These are phyloP conservation scores for Fusarium pilosicola DNA, from an alignment of 2,329 filamentous ascomycete species.

Conservation along the genomic window DNA sequence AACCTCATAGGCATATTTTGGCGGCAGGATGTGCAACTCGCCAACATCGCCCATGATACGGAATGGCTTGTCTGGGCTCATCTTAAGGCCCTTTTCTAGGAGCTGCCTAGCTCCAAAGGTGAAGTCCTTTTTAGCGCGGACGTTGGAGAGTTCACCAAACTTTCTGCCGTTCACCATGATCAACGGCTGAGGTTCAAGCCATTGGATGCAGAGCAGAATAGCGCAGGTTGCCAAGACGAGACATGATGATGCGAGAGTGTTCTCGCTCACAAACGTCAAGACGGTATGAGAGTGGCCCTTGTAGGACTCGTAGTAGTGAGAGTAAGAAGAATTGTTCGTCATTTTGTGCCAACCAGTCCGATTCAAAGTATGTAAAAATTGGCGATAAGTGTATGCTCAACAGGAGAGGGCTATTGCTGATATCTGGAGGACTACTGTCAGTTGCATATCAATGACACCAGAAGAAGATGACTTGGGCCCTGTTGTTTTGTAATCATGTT, in stretches of 20 bases:
- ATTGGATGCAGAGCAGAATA: background rate
- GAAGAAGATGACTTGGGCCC: fast-evolving
- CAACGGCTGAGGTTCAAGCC: background rate
- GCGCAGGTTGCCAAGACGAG: background rate
- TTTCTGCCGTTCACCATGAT: background rate
- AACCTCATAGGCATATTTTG: background rate
- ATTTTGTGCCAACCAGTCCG: background rate
- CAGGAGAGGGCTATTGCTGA: fast-evolving
- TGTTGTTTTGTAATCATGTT: too few relatives aligned
- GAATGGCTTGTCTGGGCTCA: background rate
- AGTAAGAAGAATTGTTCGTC: background rate
- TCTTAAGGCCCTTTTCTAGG: background rate
- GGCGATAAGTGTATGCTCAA: fast-evolving
- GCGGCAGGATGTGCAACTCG: background rate
- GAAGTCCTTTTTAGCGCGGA: background rate
- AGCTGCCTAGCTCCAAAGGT: background rate
- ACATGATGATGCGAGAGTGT: background rate
- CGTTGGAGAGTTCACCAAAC: background rate
- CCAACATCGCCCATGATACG: background rate
- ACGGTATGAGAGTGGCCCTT: background rate
- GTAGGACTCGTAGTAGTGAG: too few relatives aligned
- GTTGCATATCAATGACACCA: too few relatives aligned
- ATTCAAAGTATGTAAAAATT: too few relatives aligned
- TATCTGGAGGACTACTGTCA: too few relatives aligned
- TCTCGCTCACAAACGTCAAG: fast-evolving